Conservation (phyloP, 257 asterid genomes). For the Solanum chilense region DNA sequence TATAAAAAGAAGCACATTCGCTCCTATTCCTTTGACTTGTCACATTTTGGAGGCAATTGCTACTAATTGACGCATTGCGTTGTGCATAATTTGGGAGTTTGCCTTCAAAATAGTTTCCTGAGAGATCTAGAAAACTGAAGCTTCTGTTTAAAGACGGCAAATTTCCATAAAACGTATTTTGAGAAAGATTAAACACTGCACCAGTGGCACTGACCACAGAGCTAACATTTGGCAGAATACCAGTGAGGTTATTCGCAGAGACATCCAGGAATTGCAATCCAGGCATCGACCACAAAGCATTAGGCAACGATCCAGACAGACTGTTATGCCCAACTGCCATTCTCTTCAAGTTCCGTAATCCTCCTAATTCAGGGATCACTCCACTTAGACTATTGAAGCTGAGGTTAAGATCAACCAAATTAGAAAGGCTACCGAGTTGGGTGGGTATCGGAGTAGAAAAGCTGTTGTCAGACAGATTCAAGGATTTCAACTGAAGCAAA, state of each 20-base stretch:
- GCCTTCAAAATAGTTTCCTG: slow-evolving; percentile 78
- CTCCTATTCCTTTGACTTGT: slow-evolving; percentile 43
- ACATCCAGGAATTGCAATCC: slow-evolving; percentile 53
- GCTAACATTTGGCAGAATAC: slow-evolving; percentile 40
- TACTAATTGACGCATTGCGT: slow-evolving; percentile 17
- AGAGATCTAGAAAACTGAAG: slow-evolving; percentile 46
- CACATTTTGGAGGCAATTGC: slow-evolving; percentile 58
- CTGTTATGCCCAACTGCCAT: slow-evolving; percentile 36
- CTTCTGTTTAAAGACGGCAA: slow-evolving; percentile 42
- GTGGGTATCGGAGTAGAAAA: slow-evolving; percentile 72
- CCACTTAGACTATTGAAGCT: slow-evolving; percentile 61
- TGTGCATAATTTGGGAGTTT: slow-evolving; percentile 45
- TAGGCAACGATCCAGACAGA: slow-evolving; percentile 51
- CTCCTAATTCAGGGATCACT: slow-evolving; percentile 39
- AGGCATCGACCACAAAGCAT: slow-evolving; percentile 56
- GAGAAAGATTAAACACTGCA: slow-evolving; percentile 46
- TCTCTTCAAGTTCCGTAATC: slow-evolving; percentile 47
- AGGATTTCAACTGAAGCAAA: slow-evolving; percentile 34
- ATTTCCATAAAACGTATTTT: slow-evolving; percentile 61
- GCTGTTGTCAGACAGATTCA: slow-evolving; percentile 66
- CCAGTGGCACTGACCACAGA: slow-evolving; percentile 21
- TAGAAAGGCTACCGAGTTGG: slow-evolving; percentile 62
- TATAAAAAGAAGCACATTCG: slow-evolving; percentile 64
- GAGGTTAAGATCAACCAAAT: slow-evolving; percentile 69
- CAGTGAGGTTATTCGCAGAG: slow-evolving; percentile 69